A percentile compares a stretch with the other conserved stretches of the same genome.
These are phyloP conservation scores for Pyrenochaeta sp. DNA, from an alignment of 2,329 filamentous ascomycete species.

Conservation along the genomic window DNA sequence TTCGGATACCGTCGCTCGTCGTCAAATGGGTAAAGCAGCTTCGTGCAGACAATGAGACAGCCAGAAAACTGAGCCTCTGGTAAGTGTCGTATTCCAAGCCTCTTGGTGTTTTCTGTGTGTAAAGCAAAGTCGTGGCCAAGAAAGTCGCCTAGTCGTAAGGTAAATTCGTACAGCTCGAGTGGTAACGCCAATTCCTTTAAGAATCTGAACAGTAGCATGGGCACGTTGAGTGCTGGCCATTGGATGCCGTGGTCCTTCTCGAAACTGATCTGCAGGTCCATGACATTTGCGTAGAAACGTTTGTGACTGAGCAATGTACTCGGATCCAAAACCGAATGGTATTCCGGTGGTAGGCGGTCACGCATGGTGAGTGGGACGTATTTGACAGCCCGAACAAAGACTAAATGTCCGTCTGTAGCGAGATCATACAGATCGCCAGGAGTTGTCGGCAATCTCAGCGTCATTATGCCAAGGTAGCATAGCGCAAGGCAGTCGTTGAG, in stretches of 20 bases:
- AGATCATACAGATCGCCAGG: slow-evolving; percentile 75
- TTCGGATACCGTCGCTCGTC: slow-evolving; percentile 59
- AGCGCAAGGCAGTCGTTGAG: slow-evolving; percentile 78
- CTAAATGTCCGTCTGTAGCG: slow-evolving; percentile 71
- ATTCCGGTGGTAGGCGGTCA: slow-evolving; percentile 68
- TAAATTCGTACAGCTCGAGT: slow-evolving; percentile 69
- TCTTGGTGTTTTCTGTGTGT: slow-evolving; percentile 46
- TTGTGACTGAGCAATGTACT: slow-evolving; percentile 57
- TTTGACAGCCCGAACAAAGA: slow-evolving; percentile 71
- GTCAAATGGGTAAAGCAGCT: slow-evolving; percentile 80
- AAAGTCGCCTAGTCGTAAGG: slow-evolving; percentile 63
- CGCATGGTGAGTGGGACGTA: slow-evolving; percentile 69
- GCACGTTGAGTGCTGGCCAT: slow-evolving; percentile 76
- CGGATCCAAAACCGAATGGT: slow-evolving; percentile 66
- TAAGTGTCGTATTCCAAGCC: slow-evolving; percentile 45
- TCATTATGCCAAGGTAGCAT: slow-evolving; percentile 79
- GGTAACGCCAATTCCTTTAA: slow-evolving; percentile 78
- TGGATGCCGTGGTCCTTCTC: slow-evolving; percentile 71
- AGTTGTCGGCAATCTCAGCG: slow-evolving; percentile 79
- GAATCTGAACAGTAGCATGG: slow-evolving; percentile 72
- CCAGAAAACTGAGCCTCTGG: slow-evolving; percentile 77
- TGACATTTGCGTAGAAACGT: slow-evolving; percentile 69
- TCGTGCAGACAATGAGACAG: slow-evolving; percentile 76
- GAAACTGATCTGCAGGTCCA: slow-evolving; percentile 70
- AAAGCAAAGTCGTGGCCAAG: slow-evolving; percentile 66